Evolutionary conservation across 148 eudicot species (phyloP), one percentile per base, ranked within the genome.

Genomic region (Persicaria maculosa): DNA sequence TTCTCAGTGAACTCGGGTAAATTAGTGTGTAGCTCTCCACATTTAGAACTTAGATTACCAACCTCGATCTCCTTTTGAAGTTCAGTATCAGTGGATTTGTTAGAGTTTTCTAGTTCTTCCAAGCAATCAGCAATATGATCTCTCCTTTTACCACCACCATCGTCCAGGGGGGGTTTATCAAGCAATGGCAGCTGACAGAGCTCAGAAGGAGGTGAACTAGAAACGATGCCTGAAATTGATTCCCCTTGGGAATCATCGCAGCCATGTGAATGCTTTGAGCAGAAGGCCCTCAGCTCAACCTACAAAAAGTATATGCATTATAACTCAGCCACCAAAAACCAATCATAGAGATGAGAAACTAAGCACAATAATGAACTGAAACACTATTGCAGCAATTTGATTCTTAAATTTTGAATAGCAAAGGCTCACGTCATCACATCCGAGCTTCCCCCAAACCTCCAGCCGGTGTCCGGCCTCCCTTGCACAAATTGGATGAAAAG

Each of bases 401-500:
- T 36, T 17, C 40, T 15, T 4, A 65, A 65, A 65, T 46, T 40
- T n/a, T 8, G 59, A 52, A 45, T 46, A 65, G 82, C 47, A 50
- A 74, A 71, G 45, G 75, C 92, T 84, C 83, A 95, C 99, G 81
- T 95, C 99, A 86, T 95, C 96, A 83, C 88, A 88, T 68, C 97
- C 97, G 71, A 89, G 84, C 78, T 86, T 90, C 43, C 97, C 97
- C 99, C 99, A 95, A 17, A 92, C 85, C 88, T 95, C 99, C 83
- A 95, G 95, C 79, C 87, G 86, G 75, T 90, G 82, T 77, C 83
- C 85, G 70, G 97, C 97, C 83, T 95, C 99, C 86, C 99, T 89
- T 12, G 97, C 99, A 82, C 99, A 95, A 74, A 86, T 84, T 73
- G 99, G 99, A 81, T 95, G 99, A 77, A 95, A 89, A 6, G 99